A percentile compares a stretch with the other conserved stretches of the same genome.
Conservation (phyloP, 306 rosid genomes). For the Luffa aegyptiaca region DNA sequence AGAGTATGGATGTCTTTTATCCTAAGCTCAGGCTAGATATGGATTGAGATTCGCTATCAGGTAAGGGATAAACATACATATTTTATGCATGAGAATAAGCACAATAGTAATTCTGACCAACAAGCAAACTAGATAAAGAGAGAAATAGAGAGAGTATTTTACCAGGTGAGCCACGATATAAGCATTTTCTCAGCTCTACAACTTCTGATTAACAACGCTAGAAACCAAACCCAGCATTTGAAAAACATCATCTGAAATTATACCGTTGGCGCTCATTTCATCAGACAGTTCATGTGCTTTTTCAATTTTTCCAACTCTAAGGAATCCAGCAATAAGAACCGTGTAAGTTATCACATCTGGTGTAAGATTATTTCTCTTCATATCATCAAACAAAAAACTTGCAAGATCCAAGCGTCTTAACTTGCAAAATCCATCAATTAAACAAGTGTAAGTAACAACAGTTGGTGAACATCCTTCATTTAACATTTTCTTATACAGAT, state of each 20-base stretch:
- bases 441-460: conserved; percentile 44
- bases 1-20: background rate
- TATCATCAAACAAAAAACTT: conserved; percentile 27
- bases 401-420: conserved; percentile 36
- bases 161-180: background rate
- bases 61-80: background rate
- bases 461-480: conserved; percentile 30
- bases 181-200: background rate
- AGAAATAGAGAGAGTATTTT: background rate
- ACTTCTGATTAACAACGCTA: background rate
- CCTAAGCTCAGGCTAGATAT: background rate
- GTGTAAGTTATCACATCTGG: conserved; percentile 49
- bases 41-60: background rate
- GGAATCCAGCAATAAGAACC: conserved; percentile 31
- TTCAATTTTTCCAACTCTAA: conserved; percentile 19
- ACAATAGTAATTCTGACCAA: background rate
- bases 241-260: conserved; percentile 30
- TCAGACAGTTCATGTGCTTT: conserved; percentile 23
- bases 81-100: background rate
- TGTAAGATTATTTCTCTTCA: conserved; percentile 25
- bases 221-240: conserved; percentile 10
- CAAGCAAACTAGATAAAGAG: background rate
- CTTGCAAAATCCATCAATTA: conserved; percentile 48
- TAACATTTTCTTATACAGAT: conserved; percentile 36
- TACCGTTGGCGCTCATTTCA: conserved; percentile 31